A percentile compares a stretch with the other conserved stretches of the same genome.
Evolutionary conservation across 2,329 filamentous ascomycete genomes (phyloP).

Genomic region (Stemphylium lycopersici): DNA sequence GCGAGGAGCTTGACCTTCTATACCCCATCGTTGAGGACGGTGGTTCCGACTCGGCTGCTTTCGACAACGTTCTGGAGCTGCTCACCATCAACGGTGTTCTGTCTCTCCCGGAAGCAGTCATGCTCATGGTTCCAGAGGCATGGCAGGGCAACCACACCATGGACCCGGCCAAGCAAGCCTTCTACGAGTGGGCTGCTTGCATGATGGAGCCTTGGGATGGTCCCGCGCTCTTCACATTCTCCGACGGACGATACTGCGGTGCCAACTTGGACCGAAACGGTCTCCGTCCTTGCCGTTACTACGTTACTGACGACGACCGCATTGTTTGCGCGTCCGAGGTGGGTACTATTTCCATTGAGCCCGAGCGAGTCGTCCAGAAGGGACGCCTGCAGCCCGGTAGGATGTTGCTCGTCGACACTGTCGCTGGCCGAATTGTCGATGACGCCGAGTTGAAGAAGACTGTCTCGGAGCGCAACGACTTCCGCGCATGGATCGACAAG

Average conservation of each 20-base stretch:
- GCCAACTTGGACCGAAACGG: slow-evolving; percentile 96
- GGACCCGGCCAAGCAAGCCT: slow-evolving; percentile 94
- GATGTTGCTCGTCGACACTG: slow-evolving; percentile 94
- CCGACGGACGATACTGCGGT: slow-evolving; percentile 94
- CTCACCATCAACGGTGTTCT: slow-evolving; percentile 95
- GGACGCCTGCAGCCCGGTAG: slow-evolving; percentile 91
- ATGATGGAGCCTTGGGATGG: slow-evolving; percentile 99
- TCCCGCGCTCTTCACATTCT: slow-evolving; percentile 94
- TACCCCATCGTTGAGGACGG: slow-evolving; percentile 97
- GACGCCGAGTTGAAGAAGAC: slow-evolving; percentile 89
- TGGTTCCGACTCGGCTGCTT: slow-evolving; percentile 94
- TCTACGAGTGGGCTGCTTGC: slow-evolving; percentile 98
- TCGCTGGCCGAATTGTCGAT: slow-evolving; percentile 90
- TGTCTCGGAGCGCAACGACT: slow-evolving; percentile 85
- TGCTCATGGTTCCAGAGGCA: slow-evolving; percentile 98
- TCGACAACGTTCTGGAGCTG: slow-evolving; percentile 94
- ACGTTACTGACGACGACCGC: slow-evolving; percentile 93
- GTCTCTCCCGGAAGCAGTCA: slow-evolving; percentile 92
- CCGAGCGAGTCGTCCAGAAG: slow-evolving; percentile 89
- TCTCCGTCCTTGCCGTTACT: slow-evolving; percentile 93
- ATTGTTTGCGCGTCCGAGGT: slow-evolving; percentile 98
- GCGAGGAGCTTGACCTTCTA: slow-evolving; percentile 85
- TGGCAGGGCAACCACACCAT: slow-evolving; percentile 94
- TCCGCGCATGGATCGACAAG: slow-evolving; percentile 84
- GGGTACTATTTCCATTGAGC: slow-evolving; percentile 88